These are phyloP conservation scores for Acer negundo DNA, from an alignment of 345 rosid genomes.

Conservation along the genomic window DNA sequence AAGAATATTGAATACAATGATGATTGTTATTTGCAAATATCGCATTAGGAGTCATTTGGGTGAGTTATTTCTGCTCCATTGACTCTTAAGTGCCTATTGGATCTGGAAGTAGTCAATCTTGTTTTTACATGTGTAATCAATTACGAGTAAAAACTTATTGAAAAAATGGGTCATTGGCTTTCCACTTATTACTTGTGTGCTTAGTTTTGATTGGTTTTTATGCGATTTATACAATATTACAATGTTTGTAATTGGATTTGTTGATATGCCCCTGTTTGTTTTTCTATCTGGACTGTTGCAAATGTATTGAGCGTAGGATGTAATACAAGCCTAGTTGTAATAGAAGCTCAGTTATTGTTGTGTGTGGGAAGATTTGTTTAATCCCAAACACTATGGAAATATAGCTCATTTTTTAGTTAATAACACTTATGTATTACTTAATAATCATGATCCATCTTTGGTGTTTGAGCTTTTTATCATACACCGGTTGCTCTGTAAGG, in stretches of 20 bases:
- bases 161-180: too few relatives aligned
- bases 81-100: not conserved
- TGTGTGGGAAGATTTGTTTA: not conserved
- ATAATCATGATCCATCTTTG: not conserved
- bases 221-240: too few relatives aligned
- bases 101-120: not conserved
- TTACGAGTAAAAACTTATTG: too few relatives aligned
- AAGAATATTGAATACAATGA: not conserved
- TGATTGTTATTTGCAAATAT: not conserved
- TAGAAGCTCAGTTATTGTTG: not conserved
- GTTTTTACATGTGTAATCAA: not conserved
- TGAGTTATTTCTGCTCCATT: not conserved
- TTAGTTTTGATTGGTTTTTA: not conserved
- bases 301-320: not conserved
- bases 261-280: not conserved
- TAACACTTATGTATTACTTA: too few relatives aligned
- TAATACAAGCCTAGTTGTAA: not conserved
- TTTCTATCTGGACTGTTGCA: not conserved
- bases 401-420: too few relatives aligned
- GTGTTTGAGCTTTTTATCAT: not conserved
- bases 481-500: not conserved
- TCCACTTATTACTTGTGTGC: not conserved
- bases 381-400: too few relatives aligned
- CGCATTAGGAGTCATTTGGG: too few relatives aligned
- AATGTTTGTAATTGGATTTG: not conserved